Percentiles rank a stretch among this genome's conserved stretches.
Evolutionary conservation across 2,329 filamentous ascomycete species (phyloP).

Genomic region (Hypoxylon sp.): DNA sequence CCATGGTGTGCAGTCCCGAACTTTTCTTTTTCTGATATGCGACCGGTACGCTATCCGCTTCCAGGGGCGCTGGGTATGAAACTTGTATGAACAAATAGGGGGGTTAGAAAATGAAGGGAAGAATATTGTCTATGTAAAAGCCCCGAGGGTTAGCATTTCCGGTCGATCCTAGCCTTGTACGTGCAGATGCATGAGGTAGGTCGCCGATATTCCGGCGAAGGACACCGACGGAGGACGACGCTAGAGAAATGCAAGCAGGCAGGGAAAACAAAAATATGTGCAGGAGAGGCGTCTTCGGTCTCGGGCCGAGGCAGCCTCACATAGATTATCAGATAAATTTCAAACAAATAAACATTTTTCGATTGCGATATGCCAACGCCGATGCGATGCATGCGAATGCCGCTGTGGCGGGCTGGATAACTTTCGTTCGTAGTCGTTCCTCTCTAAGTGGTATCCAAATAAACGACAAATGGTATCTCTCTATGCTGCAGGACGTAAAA

Average conservation of each 20-base stretch:
- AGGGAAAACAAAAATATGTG: slow-evolving; percentile 37
- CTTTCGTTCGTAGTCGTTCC: slow-evolving; percentile 31
- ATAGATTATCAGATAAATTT: slow-evolving; percentile 38
- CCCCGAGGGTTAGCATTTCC: slow-evolving; percentile 42
- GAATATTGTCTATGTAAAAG: slow-evolving; percentile 42
- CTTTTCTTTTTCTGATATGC: slow-evolving; percentile 35
- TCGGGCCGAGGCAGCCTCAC: slow-evolving; percentile 33
- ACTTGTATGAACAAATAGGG: slow-evolving; percentile 16
- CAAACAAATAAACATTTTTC: slow-evolving; percentile 43
- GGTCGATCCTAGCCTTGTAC: slow-evolving; percentile 44
- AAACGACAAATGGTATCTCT: slow-evolving; percentile 51
- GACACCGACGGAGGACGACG: slow-evolving; percentile 39
- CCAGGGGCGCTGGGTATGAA: slow-evolving; percentile 31
- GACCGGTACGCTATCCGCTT: slow-evolving; percentile 36
- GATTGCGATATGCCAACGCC: slow-evolving; percentile 37
- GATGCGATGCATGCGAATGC: slow-evolving; percentile 39
- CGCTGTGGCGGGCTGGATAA: slow-evolving; percentile 22
- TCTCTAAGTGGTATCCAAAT: slow-evolving; percentile 42
- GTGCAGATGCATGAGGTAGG: slow-evolving; percentile 47
- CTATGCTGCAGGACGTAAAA: slow-evolving; percentile 46
- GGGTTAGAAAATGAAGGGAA: slow-evolving; percentile 26
- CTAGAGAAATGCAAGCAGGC: slow-evolving; percentile 38
- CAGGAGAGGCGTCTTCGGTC: slow-evolving; percentile 36
- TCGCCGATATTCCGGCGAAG: slow-evolving; percentile 39
- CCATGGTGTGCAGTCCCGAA: slow-evolving; percentile 33